Base-by-base conservation (phyloP, 768 basidiomycete genomes). In the Lyophyllum shimeji region DNA sequence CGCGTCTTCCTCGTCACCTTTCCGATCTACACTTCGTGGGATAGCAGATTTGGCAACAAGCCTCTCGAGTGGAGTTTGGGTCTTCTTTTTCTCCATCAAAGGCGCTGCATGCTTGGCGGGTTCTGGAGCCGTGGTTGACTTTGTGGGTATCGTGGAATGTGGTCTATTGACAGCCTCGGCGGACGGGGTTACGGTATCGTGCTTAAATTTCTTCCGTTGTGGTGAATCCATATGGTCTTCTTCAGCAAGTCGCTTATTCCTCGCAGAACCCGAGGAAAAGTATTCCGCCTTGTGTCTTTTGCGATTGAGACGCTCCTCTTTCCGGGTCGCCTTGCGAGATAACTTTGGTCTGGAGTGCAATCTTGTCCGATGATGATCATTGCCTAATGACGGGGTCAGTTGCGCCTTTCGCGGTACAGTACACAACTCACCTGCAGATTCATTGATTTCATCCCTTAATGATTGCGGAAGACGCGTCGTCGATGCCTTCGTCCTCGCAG, bases 1-100 rank as follows among this genome's bases (percentile, higher is more conserved):
- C 0, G 81, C 79, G 64, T 95, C 94, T 62, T 98, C 95, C 31
- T 88, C 80, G 27, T 76, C 71, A 57, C 91, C 82, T 54, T 73
- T 71, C 29, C 67, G 74, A 42, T 56, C 29, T 18, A 43, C 58
- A 60, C 24, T 50, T 17, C 37, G 60, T 24, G 50, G 23, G 15
- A 43, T 17, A 49, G 50, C 53, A 42, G 60, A 51, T 0, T 62
- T 63, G 3, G 55, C 60, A 0, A 55, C 66, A 20, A 74, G 67
- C 56, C 68, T 77, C 47, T 75, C 73, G 11, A 76, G 64, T 1
- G 74, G 66, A 1, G 70, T 74, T 44, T 60, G 67, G 0, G 40
- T 23, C 55, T 63, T 65, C 20, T 61, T 59, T 11, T 57, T 51
- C 7, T 42, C 48, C 21, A 53, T 12, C 46, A 63, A 58, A 50